A percentile compares a stretch with the other conserved stretches of the same genome.
Conservation (phyloP, 106 monocot genomes). For the Cymbidium sinense region DNA sequence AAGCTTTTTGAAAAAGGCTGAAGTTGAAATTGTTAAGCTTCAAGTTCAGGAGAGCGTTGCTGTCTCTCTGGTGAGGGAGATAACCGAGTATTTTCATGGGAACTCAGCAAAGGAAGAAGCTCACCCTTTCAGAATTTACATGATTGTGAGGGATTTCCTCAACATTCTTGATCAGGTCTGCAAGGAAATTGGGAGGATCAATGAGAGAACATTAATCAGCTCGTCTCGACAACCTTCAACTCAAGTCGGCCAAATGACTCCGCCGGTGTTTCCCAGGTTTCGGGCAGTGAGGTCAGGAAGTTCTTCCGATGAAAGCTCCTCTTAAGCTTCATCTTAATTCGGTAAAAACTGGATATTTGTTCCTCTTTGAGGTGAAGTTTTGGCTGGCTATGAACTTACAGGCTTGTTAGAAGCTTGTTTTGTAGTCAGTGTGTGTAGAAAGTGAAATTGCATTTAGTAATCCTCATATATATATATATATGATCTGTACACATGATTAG, state of each 20-base stretch:
- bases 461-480: neutral
- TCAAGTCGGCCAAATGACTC: neutral
- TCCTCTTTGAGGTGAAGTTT: neutral
- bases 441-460: neutral
- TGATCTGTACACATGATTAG: neutral
- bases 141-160: slow-evolving; percentile 58
- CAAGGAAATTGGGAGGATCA: slow-evolving; percentile 57
- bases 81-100: slow-evolving; percentile 68
- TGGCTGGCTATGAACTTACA: neutral
- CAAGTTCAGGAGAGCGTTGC: slow-evolving; percentile 45
- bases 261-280: slow-evolving; percentile 28
- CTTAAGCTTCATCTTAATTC: slow-evolving; percentile 1
- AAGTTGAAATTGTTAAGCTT: slow-evolving; percentile 40
- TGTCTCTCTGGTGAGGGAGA: slow-evolving; percentile 45
- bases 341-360: neutral
- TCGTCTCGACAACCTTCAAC: slow-evolving; percentile 13
- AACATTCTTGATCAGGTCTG: slow-evolving; percentile 56
- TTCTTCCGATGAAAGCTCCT: slow-evolving; percentile 34
- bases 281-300: slow-evolving; percentile 20
- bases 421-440: neutral
- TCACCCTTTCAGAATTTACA: slow-evolving; percentile 59
- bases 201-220: slow-evolving; percentile 22
- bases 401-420: neutral
- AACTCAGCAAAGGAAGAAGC: slow-evolving; percentile 60
- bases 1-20: slow-evolving; percentile 35